Evolutionary conservation across 768 basidiomycete species (phyloP).

Genomic region (Tricholoma furcatifolium): DNA sequence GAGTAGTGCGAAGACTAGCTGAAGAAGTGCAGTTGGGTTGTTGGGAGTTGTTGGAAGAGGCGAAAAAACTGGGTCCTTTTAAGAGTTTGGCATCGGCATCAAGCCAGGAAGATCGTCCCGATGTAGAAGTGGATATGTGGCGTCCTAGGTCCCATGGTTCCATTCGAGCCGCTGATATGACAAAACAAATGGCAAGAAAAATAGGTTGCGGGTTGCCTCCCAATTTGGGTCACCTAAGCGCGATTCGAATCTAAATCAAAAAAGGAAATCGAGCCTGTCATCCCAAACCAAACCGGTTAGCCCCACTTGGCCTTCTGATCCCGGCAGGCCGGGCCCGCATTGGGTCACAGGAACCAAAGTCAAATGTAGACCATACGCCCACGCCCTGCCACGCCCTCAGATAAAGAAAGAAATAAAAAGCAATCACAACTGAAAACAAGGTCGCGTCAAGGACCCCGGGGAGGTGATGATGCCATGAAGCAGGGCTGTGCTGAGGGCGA

Average conservation of each 20-base stretch:
- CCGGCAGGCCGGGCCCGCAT: conserved; percentile 28
- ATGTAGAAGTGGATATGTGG: conserved; percentile 26
- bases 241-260: conserved; percentile 6
- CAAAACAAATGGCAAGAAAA: conserved; percentile 18
- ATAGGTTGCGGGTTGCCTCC: conserved; percentile 15
- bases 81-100: conserved; percentile 28
- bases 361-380: conserved; percentile 4
- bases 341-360: conserved; percentile 16
- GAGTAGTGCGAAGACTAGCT: conserved; percentile 9
- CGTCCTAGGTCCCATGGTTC: conserved; percentile 35
- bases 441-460: neutral
- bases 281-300: conserved; percentile 9
- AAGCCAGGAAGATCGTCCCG: conserved; percentile 24
- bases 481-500: too few relatives aligned
- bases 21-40: conserved; percentile 19
- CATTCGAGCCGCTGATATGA: conserved; percentile 38
- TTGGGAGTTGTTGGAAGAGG: conserved; percentile 10
- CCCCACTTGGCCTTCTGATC: conserved; percentile 18
- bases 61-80: conserved; percentile 30
- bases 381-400: neutral
- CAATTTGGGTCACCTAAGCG: conserved; percentile 12
- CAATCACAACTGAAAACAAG: neutral
- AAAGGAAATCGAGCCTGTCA: conserved; percentile 14
- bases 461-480: too few relatives aligned
- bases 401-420: neutral